Evolutionary conservation across 371 early-diverging fungal genomes (phyloP).

Genomic region (Mucor racemosus): DNA sequence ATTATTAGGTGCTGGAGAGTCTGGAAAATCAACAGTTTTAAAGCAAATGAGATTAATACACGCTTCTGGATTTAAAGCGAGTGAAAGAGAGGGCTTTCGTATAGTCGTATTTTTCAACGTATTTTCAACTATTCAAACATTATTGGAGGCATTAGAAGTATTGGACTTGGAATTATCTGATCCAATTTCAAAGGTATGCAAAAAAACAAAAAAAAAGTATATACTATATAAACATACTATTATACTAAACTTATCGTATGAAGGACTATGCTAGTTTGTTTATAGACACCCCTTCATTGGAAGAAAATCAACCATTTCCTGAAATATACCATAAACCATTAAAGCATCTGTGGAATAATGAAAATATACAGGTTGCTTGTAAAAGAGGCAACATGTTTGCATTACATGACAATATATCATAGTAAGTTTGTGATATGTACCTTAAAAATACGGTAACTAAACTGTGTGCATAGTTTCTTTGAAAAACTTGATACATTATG

Average conservation of each 20-base stretch:
- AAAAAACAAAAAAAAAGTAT: too few species aligned
- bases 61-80: constrained; percentile 82
- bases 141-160: constrained; percentile 80
- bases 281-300: constrained; percentile 41
- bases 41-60: constrained; percentile 98
- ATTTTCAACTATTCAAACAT: constrained; percentile 82
- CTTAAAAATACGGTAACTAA: background rate
- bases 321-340: constrained; percentile 73
- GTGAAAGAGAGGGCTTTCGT: constrained; percentile 86
- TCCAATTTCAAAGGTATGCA: constrained; percentile 27
- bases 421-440: constrained; percentile 52
- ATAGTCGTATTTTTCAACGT: constrained; percentile 88
- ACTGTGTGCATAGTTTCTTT: constrained; percentile 70
- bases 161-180: constrained; percentile 65
- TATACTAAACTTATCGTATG: background rate
- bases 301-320: constrained; percentile 67
- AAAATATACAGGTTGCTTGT: constrained; percentile 73
- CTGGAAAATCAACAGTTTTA: constrained; percentile 94
- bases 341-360: constrained; percentile 76
- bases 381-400: constrained; percentile 75
- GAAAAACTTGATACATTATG: constrained; percentile 83
- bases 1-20: constrained; percentile 91
- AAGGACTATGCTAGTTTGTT: constrained; percentile 42
- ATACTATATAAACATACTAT: too few species aligned
- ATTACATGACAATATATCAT: constrained; percentile 80